phyloP scores from a whole-genome alignment of 345 rosid genomes.

The Physaria fendleri region DNA sequence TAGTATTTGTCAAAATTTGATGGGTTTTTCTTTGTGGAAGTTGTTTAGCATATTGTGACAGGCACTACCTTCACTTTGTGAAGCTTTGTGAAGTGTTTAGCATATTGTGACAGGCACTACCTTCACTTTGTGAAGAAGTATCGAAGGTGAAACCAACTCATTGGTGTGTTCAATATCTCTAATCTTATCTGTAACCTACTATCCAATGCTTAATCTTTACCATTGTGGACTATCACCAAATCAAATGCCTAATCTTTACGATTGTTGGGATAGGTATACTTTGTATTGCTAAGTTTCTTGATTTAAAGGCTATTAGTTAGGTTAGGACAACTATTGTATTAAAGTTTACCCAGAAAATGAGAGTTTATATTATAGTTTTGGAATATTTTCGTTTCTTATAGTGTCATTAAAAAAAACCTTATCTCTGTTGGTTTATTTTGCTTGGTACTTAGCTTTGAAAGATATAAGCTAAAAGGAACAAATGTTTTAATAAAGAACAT shows the following conservation, averaged over 20 bases:
- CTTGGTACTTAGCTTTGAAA: neutral
- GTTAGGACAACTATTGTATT: no score
- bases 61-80: slow-evolving; percentile 83
- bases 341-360: no score
- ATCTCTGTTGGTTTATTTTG: neutral
- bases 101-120: no score
- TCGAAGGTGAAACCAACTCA: slow-evolving; percentile 55
- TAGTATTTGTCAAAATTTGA: neutral
- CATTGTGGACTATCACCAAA: slow-evolving; percentile 59
- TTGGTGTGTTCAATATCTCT: slow-evolving; percentile 29
- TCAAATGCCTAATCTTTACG: no score
- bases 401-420: neutral
- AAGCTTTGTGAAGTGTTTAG: no score
- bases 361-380: no score
- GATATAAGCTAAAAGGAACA: neutral
- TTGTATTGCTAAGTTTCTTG: neutral
- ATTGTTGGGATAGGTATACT: slow-evolving; percentile 72
- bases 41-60: slow-evolving; percentile 40
- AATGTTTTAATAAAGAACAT: no score
- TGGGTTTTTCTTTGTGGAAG: neutral
- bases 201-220: slow-evolving; percentile 45
- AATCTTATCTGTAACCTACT: slow-evolving; percentile 24
- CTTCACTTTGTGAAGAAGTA: no score
- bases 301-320: neutral
- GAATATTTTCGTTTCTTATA: neutral